Base-by-base conservation (phyloP, 441 rosid genomes). In the Pelargonium cotyledonis region DNA sequence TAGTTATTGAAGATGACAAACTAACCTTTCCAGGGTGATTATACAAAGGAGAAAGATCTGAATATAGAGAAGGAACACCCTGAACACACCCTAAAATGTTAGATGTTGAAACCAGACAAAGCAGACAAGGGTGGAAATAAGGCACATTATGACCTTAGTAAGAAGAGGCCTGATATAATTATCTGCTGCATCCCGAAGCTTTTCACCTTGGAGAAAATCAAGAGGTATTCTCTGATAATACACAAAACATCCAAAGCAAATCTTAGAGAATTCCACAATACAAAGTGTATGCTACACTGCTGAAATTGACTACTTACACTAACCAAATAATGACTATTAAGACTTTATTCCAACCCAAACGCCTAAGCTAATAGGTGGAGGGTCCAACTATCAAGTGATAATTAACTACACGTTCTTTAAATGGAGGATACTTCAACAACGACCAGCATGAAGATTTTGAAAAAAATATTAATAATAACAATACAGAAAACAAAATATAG, bases 61-160 rank as follows among this genome's bases (percentile, higher is more conserved):
- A 92, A 79, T 92, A 95, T 72, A 92, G 80, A 31, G 99, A 95
- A 74, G 99, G 98, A 76, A 95, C 96, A 65, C 99, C 99, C 98
- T 92, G 76, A 41, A 76, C 75, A 61, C 71, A 78, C 26, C 35
- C 49, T 18, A 44, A 66, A 66, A 9, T 61, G 29, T 26, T 61
- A 61, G 65, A 62, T 67, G 68, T 29, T 61, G 41, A 31, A 68
- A 64, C 40, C 72, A 38, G 63, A 66, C 53, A 9, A 61, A 72
- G 12, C 47, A 69, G 43, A n/a, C 40, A 57, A 12, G 62, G 49
- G 49, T 19, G 18, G 66, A 21, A 21, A 70, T 66, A 63, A 66
- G 53, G 58, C 62, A 38, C 44, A 69, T 35, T 9, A 68, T 69
- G 71, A 91, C 97, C 97, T 95, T 95, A 11, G 96, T 87, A 74